Evolutionary conservation across 352 stramenopile species (phyloP), one percentile per base, ranked within the genome.

Genomic region (Globisporangium camurandrum): DNA sequence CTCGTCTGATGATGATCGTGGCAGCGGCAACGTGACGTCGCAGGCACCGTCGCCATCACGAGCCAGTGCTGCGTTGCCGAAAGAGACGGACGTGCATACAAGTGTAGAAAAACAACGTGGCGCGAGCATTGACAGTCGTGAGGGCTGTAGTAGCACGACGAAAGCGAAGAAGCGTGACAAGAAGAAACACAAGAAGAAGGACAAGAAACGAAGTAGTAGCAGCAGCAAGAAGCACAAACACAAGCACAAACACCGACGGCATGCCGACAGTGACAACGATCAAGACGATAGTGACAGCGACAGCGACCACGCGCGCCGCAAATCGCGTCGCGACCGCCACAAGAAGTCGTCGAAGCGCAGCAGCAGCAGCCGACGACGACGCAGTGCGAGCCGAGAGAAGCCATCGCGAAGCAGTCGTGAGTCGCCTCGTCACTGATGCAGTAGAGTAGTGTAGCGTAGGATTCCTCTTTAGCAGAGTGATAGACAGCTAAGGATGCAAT

Each of bases 171-270:
- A 39, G n/a, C 51, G 47, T n/a, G 44, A 47, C 22, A 54, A 54
- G 33, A 61, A 50, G 37, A 58, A 53, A 27, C 27, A 57, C 5
- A 39, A 64, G 45, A 61, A 61, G 51, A 68, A 20, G 67, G n/a
- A 34, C 30, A 34, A 34, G 30, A 34, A 34, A 12, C n/a, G n/a
- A n/a, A n/a, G n/a, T n/a, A n/a, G n/a, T n/a, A n/a, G n/a, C n/a
- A n/a, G n/a, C n/a, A n/a, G n/a, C 45, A 69, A 63, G 23, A 45
- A 59, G 14, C 41, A 62, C 51, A 60, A 60, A 46, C 62, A 58
- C 20, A 57, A 67, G 22, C 68, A 67, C 23, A 74, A 72, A n/a
- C 57, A 65, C 45, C 69, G 61, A 19, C 61, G 69, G 17, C 66
- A 54, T 17, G 63, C 57, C 10, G 71, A 61, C 12, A 38, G 46